phyloP scores from a whole-genome alignment of 306 rosid species.

The Macrotyloma uniflorum region DNA sequence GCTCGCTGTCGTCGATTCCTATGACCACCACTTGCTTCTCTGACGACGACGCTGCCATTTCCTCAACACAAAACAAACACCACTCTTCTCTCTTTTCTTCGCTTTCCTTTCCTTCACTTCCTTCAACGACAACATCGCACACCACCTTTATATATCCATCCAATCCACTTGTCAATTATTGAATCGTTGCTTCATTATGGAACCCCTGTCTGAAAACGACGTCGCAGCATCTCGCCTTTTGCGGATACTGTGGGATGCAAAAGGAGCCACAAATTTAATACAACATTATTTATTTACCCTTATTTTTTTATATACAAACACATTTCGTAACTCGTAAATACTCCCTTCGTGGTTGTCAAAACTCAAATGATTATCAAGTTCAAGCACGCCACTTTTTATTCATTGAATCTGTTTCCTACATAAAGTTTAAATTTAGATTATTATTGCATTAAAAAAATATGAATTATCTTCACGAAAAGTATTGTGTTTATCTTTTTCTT shows the following conservation, averaged over 20 bases:
- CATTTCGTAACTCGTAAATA: not conserved
- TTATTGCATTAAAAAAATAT: too few species aligned
- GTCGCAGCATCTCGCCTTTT: not conserved
- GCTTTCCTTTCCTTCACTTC: not conserved
- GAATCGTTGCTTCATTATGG: not conserved
- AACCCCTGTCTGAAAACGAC: not conserved
- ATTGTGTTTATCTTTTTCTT: too few species aligned
- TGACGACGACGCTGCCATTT: conserved; percentile 37
- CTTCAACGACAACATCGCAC: too few species aligned
- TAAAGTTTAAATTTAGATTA: too few species aligned
- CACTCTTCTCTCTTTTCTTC: not conserved
- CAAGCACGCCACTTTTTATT: too few species aligned
- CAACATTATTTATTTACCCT: not conserved
- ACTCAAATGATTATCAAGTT: too few species aligned
- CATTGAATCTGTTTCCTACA: too few species aligned
- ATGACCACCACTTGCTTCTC: conserved; percentile 72
- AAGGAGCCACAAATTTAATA: not conserved
- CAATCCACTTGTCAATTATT: not conserved
- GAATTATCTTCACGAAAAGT: too few species aligned
- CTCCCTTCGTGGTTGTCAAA: not conserved
- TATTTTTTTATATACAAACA: too few species aligned
- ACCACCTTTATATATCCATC: not conserved
- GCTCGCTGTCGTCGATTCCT: conserved; percentile 78
- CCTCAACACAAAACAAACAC: not conserved
- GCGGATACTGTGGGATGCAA: not conserved